Evolutionary conservation across 228 moss, liverwort and hornwort genomes (phyloP), one percentile per base, ranked within the genome.

Genomic region (Sphagnum magellanicum): DNA sequence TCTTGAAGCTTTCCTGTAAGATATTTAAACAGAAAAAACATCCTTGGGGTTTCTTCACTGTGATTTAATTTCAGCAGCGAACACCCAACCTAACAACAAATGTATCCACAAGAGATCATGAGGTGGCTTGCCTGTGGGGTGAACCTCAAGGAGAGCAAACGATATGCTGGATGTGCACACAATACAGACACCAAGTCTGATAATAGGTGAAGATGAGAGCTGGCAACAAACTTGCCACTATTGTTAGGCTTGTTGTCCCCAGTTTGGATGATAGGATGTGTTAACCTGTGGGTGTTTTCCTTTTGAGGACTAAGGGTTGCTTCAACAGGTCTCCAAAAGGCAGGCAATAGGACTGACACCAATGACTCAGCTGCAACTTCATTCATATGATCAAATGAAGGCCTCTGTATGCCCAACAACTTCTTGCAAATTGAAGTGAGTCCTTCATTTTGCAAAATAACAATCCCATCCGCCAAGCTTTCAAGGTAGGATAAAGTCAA

Each of bases 321-420:
- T 5, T 75, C 55, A 49, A 76, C 49, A 4, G 87, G 73, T 8
- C 93, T 83, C 92, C 90, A 92, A 50, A 68, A 65, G 71, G 92
- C 88, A 4, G 94, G 90, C 12, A 92, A 79, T 61, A 98, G 76
- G 6, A 90, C 74, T 55, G 88, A 84, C 50, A 90, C 89, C 6
- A 98, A 73, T 50, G 92, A 85, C 71, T 89, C 82, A 60, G 87
- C 87, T 48, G 87, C 94, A 3, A 94, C 90, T 16, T 77, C 83
- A 16, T 98, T 98, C 88, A 98, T 79, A 67, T 93, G 79, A 64
- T 90, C 84, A 61, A 93, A 98, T 9, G 98, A 90, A 9, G 98
- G 90, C 51, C 98, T 79, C 5, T 65, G 78, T 50, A 92, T 87
- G 17, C 89, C 83, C 0, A 93, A 74, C 63, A 81, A 73, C 49